Percentiles rank a stretch among this genome's conserved stretches.
These are phyloP conservation scores for Leccinum broughii DNA, from an alignment of 768 basidiomycete genomes.

Conservation along the genomic window DNA sequence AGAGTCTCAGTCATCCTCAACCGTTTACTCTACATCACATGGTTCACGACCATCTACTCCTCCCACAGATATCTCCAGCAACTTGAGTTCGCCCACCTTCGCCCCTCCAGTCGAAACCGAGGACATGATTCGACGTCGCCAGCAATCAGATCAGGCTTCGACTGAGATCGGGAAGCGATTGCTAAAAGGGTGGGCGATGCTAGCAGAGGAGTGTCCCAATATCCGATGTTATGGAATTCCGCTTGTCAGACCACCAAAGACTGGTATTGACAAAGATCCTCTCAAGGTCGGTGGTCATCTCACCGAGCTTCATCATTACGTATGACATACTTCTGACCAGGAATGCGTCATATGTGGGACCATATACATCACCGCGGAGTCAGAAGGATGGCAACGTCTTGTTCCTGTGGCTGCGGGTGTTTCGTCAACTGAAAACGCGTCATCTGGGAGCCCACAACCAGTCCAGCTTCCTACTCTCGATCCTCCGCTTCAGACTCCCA, in stretches of 20 bases:
- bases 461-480: conserved; percentile 36
- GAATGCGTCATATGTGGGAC: conserved; percentile 77
- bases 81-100: conserved; percentile 62
- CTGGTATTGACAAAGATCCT: conserved; percentile 58
- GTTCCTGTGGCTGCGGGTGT: conserved; percentile 30
- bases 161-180: conserved; percentile 76
- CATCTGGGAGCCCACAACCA: conserved; percentile 19
- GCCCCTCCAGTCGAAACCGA: conserved; percentile 65
- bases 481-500: conserved; percentile 28
- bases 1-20: conserved; percentile 39
- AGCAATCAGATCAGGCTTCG: conserved; percentile 81
- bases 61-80: conserved; percentile 70
- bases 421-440: conserved; percentile 6
- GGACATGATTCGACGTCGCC: conserved; percentile 64
- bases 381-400: conserved; percentile 49
- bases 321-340: conserved; percentile 37
- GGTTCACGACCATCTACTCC: conserved; percentile 72
- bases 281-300: conserved; percentile 51
- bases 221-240: conserved; percentile 73
- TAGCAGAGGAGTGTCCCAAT: conserved; percentile 83
- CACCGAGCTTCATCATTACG: background rate
- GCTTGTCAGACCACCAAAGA: conserved; percentile 76
- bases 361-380: conserved; percentile 60
- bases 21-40: conserved; percentile 49
- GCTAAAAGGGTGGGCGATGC: conserved; percentile 84